phyloP scores from a whole-genome alignment of 148 eudicot species.

The Vaccinium darrowii region DNA sequence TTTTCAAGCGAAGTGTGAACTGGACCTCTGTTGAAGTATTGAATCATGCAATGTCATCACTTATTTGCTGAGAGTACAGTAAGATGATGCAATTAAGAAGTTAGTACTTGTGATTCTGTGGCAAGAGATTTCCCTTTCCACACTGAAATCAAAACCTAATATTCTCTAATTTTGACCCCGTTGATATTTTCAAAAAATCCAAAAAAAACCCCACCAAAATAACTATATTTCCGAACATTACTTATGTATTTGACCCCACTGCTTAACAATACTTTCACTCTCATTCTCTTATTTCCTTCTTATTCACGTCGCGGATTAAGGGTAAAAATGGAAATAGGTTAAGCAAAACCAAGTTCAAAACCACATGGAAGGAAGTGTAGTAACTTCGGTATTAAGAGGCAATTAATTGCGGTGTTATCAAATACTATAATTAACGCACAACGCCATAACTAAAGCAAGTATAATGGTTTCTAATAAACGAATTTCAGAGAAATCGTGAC shows the following conservation, averaged over 20 bases:
- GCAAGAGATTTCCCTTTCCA: background rate
- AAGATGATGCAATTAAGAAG: background rate
- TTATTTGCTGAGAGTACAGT: background rate
- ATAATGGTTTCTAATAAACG: too few species aligned
- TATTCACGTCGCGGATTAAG: background rate
- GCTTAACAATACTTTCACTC: background rate
- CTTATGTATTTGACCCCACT: background rate
- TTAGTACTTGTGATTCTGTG: background rate
- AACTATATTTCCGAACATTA: too few species aligned
- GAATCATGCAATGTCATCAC: background rate
- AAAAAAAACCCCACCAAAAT: background rate
- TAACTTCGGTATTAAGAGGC: background rate
- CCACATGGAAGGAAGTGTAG: conserved; percentile 13
- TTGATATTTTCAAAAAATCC: background rate
- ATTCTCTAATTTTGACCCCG: background rate
- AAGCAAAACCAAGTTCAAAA: conserved; percentile 7
- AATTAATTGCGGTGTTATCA: conserved; percentile 15
- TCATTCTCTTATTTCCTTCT: background rate
- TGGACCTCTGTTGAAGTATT: too few species aligned
- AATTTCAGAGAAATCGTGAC: background rate
- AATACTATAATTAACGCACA: conserved; percentile 13
- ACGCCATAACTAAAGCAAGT: background rate
- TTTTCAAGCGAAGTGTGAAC: background rate
- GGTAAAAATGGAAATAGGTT: background rate
- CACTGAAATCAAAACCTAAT: background rate